Evolutionary conservation across 306 rosid species (phyloP), one percentile per base, ranked within the genome.

Genomic region (Dalbergia oliveri): DNA sequence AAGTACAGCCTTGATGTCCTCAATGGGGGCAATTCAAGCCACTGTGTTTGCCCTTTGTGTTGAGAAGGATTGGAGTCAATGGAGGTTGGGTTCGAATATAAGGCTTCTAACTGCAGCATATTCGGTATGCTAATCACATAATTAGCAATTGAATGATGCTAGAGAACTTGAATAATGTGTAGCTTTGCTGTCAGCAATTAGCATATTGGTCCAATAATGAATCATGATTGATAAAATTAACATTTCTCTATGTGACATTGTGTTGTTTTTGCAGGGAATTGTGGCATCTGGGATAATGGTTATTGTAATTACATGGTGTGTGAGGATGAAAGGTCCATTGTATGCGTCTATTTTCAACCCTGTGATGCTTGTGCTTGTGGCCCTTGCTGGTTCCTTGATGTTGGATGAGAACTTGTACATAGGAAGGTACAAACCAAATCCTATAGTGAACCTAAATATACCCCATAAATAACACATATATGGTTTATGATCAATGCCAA

Each of bases 51-150:
- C 92, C 14, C 78, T 91, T 1, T 85, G 85, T 61, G 43, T 47
- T 58, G 92, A 88, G 23, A 89, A 85, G 70, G 92, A 89, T 56
- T 89, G 86, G 94, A 86, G 57, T 18, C 87, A 87, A 21, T 93
- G 97, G 96, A 89, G 75, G 33, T 51, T 93, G 41, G 89, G 91
- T n/a, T 91, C 92, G 90, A 84, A 69, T 19, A 72, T 91, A 21
- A 84, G 91, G 83, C 96, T 93, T 34, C 83, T 93, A 18, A 59
- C 85, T 0, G 94, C 85, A 2, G 82, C 90, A 43, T 93, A 84
- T 81, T 58, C 88, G 86, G 97, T 92, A 90, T 21, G 53, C 0
- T 82, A 47, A 9, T 60, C 61, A 1, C 16, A 61, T 11, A 39
- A 54, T 15, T 18, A 33, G 31, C 31, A 26, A 26, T 26, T 26